Percentiles rank a stretch among this genome's conserved stretches.
Conservation (phyloP, 148 eudicot species). For the Fagopyrum homotropicum region DNA sequence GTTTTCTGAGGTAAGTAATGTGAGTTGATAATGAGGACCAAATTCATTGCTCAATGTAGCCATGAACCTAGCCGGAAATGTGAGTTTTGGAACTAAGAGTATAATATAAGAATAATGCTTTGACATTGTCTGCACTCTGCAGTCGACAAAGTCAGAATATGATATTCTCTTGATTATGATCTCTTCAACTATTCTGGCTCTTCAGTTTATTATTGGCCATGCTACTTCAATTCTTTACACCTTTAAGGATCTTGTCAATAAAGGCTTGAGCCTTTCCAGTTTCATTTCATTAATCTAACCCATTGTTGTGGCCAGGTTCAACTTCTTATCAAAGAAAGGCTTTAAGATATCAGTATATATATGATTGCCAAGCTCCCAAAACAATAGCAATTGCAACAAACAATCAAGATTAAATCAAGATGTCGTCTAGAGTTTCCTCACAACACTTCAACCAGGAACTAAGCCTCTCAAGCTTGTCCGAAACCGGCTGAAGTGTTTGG, state of each 20-base stretch:
- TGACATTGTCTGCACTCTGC: background rate
- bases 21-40: background rate
- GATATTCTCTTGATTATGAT: background rate
- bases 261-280: background rate
- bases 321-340: background rate
- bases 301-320: background rate
- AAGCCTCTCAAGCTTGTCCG: background rate
- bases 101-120: background rate
- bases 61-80: conserved; percentile 1
- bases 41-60: background rate
- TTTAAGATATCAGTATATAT: background rate
- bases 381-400: background rate
- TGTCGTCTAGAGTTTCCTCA: background rate
- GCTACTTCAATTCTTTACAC: no score
- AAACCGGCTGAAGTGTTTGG: background rate
- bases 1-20: no score
- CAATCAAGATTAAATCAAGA: background rate
- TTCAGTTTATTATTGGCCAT: no score
- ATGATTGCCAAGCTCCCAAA: background rate
- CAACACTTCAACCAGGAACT: background rate
- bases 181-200: background rate
- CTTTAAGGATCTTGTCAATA: no score
- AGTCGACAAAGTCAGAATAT: background rate
- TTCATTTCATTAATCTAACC: background rate
- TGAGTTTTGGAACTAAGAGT: background rate